A percentile compares a stretch with the other conserved stretches of the same genome.
Conservation (phyloP, 768 basidiomycete genomes). For the Boletus edulis region DNA sequence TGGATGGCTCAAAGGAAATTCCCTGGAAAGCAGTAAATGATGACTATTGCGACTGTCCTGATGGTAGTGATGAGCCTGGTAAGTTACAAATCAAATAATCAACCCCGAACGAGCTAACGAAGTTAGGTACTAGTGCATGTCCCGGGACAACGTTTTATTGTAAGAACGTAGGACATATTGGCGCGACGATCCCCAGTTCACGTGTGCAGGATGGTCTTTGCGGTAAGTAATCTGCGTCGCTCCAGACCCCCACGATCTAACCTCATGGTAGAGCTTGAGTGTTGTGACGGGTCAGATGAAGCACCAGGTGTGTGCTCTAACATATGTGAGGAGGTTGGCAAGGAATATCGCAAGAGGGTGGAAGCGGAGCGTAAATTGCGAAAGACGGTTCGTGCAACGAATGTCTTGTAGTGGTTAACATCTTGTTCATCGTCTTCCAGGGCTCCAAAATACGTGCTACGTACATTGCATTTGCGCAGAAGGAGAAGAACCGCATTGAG, state of each 20-base stretch:
- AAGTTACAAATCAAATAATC: conserved; percentile 4
- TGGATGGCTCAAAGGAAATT: conserved; percentile 79
- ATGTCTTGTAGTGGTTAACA: not conserved
- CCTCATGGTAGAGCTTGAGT: conserved; percentile 66
- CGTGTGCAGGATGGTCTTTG: conserved; percentile 92
- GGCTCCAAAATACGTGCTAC: conserved; percentile 89
- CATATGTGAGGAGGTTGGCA: conserved; percentile 73
- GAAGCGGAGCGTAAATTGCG: conserved; percentile 77
- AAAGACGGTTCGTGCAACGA: conserved; percentile 59
- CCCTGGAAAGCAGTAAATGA: conserved; percentile 84
- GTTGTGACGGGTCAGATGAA: conserved; percentile 97
- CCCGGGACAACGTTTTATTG: conserved; percentile 78
- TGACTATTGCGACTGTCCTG: conserved; percentile 91
- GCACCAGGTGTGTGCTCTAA: conserved; percentile 75
- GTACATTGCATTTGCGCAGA: conserved; percentile 84
- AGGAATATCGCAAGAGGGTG: conserved; percentile 58
- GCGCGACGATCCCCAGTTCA: conserved; percentile 71
- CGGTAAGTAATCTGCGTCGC: conserved; percentile 49
- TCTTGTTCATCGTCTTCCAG: conserved; percentile 36
- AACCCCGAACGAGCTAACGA: conserved; percentile 8
- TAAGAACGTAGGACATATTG: conserved; percentile 84
- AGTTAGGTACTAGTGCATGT: conserved; percentile 81
- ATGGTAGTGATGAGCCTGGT: conserved; percentile 97
- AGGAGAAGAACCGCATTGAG: conserved; percentile 86
- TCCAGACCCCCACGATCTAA: conserved; percentile 11